Conservation (phyloP, 2,329 filamentous ascomycete genomes). For the Fusarium sulawesiense region DNA sequence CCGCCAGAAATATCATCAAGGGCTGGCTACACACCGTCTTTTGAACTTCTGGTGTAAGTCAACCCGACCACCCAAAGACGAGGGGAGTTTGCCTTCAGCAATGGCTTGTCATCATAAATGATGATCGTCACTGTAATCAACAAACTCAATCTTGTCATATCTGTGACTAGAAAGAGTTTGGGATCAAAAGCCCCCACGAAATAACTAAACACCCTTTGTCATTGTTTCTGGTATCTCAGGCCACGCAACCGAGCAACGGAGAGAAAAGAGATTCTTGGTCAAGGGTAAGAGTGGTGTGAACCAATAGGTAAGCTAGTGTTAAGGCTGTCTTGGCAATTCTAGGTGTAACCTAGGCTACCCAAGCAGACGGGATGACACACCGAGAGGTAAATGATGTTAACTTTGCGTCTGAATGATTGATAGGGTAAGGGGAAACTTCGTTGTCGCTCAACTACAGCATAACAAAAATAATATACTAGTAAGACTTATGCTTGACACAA, state of each 20-base stretch:
- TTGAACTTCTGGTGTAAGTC: constrained; percentile 16
- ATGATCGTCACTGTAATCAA: constrained; percentile 5
- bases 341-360: constrained; percentile 24
- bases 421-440: not conserved
- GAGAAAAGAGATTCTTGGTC: constrained; percentile 15
- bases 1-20: not conserved
- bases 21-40: constrained; percentile 38
- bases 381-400: constrained; percentile 15
- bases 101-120: constrained; percentile 28
- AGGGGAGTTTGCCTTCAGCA: not conserved
- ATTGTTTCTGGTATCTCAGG: constrained; percentile 39
- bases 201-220: constrained; percentile 31
- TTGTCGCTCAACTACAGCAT: not conserved
- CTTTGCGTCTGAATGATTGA: not conserved
- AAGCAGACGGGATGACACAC: constrained; percentile 35
- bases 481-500: not conserved
- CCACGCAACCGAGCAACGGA: constrained; percentile 18
- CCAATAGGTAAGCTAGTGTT: constrained; percentile 28
- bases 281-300: constrained; percentile 31
- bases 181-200: constrained; percentile 11
- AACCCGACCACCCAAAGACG: not conserved
- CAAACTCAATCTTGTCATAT: constrained; percentile 29
- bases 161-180: not conserved
- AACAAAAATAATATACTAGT: not conserved
- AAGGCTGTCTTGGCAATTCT: constrained; percentile 41